These are phyloP conservation scores for Botrytis pseudocinerea DNA, from an alignment of 2,329 filamentous ascomycete genomes.

Conservation along the genomic window DNA sequence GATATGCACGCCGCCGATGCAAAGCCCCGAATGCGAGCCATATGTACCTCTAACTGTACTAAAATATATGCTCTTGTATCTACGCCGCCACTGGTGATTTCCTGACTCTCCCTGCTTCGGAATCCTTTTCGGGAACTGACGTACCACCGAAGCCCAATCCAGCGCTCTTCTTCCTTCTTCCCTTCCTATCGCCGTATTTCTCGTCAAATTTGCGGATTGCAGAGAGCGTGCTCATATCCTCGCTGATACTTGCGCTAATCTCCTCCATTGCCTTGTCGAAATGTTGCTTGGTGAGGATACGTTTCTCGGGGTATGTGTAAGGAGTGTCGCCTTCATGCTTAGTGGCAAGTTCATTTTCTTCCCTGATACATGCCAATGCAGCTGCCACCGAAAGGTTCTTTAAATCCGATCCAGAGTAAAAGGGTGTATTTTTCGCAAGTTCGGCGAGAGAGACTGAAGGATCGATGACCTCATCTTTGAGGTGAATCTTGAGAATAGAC, in stretches of 20 bases:
- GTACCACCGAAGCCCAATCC: conserved; percentile 58
- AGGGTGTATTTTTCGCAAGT: conserved; percentile 66
- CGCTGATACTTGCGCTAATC: conserved; percentile 88
- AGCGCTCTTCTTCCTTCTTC: conserved; percentile 58
- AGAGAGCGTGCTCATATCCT: conserved; percentile 85
- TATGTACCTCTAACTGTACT: conserved; percentile 14
- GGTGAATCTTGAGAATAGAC: conserved; percentile 69
- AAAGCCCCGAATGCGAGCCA: conserved; percentile 13
- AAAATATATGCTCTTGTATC: neutral
- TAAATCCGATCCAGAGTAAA: conserved; percentile 81
- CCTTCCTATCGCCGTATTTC: conserved; percentile 82
- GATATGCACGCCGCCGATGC: conserved; percentile 7
- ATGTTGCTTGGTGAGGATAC: conserved; percentile 66
- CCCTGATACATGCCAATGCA: conserved; percentile 74
- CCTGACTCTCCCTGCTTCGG: conserved; percentile 39
- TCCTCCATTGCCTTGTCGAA: conserved; percentile 85
- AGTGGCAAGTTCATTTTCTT: conserved; percentile 57
- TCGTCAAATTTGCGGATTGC: conserved; percentile 95
- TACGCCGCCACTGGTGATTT: conserved; percentile 32
- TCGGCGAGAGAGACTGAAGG: conserved; percentile 59
- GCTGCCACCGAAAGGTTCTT: conserved; percentile 82
- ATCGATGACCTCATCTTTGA: conserved; percentile 66
- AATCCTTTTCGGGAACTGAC: conserved; percentile 37
- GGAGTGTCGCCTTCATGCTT: conserved; percentile 46
- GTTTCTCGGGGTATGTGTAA: conserved; percentile 62